These are phyloP conservation scores for Platanthera guangdongensis DNA, from an alignment of 106 monocot genomes.

Conservation along the genomic window DNA sequence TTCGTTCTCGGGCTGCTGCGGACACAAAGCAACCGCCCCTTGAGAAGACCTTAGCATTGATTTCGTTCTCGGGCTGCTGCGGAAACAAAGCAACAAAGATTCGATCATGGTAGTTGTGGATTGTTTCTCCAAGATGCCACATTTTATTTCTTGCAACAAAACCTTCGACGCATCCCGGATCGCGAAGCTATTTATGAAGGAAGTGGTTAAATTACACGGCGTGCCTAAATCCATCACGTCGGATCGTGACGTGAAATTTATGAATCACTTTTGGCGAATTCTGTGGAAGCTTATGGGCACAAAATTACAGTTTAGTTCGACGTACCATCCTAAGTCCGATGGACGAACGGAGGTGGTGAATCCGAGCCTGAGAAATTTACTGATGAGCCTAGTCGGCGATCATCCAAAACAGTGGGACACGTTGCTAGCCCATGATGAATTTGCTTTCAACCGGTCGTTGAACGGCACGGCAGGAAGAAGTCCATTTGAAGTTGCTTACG, in stretches of 20 bases:
- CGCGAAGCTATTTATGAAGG: neutral
- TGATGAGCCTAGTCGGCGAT: too few species aligned
- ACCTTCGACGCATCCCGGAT: neutral
- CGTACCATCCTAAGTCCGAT: too few species aligned
- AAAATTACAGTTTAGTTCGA: too few species aligned
- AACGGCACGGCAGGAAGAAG: too few species aligned
- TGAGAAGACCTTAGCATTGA: constrained; percentile 1
- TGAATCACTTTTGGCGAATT: constrained; percentile 8
- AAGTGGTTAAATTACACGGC: neutral
- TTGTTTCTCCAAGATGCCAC: constrained; percentile 16
- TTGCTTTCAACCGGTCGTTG: too few species aligned
- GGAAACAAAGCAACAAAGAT: neutral
- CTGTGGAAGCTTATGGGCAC: neutral
- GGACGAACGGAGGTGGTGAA: too few species aligned
- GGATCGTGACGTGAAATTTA: constrained; percentile 2
- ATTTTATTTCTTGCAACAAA: constrained; percentile 3
- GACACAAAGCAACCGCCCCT: neutral
- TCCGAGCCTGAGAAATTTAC: too few species aligned
- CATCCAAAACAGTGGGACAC: too few species aligned
- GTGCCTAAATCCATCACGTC: constrained; percentile 1
- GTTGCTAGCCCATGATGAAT: too few species aligned
- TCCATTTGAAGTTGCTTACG: too few species aligned
- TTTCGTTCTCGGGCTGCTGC: neutral
- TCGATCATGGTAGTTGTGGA: constrained; percentile 7
- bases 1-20: neutral